Conservation (phyloP, 163 green algal species). For the Chlamydomonas reinhardtii region DNA sequence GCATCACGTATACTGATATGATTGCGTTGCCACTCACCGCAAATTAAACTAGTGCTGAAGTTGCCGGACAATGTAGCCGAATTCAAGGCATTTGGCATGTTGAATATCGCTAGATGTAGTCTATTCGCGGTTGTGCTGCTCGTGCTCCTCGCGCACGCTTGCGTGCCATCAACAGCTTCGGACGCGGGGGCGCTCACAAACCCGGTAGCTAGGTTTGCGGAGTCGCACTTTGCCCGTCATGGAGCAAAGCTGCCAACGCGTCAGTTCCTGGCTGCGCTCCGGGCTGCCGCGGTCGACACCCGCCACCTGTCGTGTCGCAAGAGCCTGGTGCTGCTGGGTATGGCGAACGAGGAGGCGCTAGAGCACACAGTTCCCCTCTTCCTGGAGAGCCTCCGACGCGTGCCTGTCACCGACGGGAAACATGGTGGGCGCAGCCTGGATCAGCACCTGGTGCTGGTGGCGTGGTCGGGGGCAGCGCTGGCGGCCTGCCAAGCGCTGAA, state of each 20-base stretch:
- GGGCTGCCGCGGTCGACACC: neutral
- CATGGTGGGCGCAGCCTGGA: neutral
- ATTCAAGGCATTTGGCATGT: too few relatives aligned
- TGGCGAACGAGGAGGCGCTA: slow-evolving; percentile 27
- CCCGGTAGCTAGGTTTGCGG: neutral
- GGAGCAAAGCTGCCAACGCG: neutral
- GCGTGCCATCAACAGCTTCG: neutral
- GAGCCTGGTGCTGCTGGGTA: slow-evolving; percentile 12
- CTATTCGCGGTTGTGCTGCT: too few relatives aligned
- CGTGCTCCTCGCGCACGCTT: too few relatives aligned
- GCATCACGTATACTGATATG: too few relatives aligned
- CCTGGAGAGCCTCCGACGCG: slow-evolving; percentile 2
- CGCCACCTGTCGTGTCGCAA: neutral
- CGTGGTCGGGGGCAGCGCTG: slow-evolving; percentile 25
- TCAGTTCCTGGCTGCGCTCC: neutral
- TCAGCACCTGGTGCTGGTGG: slow-evolving; percentile 21
- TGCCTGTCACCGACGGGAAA: neutral
- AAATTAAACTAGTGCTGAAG: too few relatives aligned
- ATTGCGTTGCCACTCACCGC: too few relatives aligned
- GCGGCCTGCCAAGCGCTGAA: neutral
- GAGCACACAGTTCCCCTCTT: neutral
- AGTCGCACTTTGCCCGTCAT: neutral
- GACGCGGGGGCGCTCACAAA: neutral
- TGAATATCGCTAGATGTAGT: too few relatives aligned
- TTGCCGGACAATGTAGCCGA: too few relatives aligned